Base-by-base conservation (phyloP, 352 stramenopile species). In the Phytophthora syringae region DNA sequence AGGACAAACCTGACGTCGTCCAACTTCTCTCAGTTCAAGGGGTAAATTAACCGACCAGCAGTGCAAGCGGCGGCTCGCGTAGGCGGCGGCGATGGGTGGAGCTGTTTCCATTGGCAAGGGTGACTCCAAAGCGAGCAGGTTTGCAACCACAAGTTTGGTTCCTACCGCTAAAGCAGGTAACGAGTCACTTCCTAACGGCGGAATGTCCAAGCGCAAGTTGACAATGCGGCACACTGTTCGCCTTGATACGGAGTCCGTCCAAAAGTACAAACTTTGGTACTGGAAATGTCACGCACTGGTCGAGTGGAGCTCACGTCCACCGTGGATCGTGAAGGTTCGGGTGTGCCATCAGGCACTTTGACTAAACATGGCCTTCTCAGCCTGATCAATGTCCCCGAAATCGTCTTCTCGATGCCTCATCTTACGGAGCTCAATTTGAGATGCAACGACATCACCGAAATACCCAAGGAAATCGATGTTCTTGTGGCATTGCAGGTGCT, bases 221-320 rank as follows among this genome's bases (percentile, higher is more conserved):
- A 77, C 70, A 13, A 77, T 77, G 70, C 65, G 70, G 7, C 65
- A 77, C 37, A 77, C 70, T 16, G 65, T 70, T 39, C 67, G 63
- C 1, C 40, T 77, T 24, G 68, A 73, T 65, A 72, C 60, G 10
- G 65, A 75, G 52, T 58, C 52, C 5, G 58, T 53, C n/a, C 60
- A 77, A 39, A 60, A 57, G 57, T 77, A 21, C 65, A 77, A 52
- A 56, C 61, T 20, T 70, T 92, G 30, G 79, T 88, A 21, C 50
- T 83, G 5, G 76, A 84, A 12, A 89, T 90, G 79, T 76, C 64
- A 13, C 67, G 65, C 11, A 82, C 56, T 0, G 80, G 79, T 10
- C 71, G 72, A 57, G 55, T 92, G 21, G 80, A 92, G 52, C 77
- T 92, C 45, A 92, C 82, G 51, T 92, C 82, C 1, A 62, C 82